Evolutionary conservation across 148 eudicot species (phyloP).

Genomic region (Chenopodium quinoa): DNA sequence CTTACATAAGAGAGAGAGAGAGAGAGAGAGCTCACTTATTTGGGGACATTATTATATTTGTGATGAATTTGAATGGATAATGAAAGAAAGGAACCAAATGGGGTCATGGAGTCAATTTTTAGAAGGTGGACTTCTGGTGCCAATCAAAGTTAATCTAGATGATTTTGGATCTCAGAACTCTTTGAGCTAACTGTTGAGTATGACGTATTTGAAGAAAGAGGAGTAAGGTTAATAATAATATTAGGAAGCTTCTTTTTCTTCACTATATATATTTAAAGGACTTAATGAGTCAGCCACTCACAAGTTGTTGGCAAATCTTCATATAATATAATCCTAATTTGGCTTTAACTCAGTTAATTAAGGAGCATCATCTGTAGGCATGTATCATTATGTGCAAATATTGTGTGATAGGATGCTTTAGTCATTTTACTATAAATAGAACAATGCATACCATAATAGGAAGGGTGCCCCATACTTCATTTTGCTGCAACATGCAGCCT

Average conservation of each 20-base stretch:
- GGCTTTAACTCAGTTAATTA: constrained; percentile 1
- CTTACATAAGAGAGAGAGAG: constrained; percentile 38
- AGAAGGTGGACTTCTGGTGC: constrained; percentile 34
- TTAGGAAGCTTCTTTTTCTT: constrained; percentile 20
- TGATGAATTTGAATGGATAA: constrained; percentile 29
- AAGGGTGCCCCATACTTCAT: not conserved
- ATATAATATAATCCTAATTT: constrained; percentile 4
- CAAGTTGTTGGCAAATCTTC: constrained; percentile 16
- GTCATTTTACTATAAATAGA: constrained; percentile 10
- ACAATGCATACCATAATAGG: not conserved
- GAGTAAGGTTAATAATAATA: constrained; percentile 15
- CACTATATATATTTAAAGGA: not conserved
- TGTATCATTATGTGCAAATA: constrained; percentile 7
- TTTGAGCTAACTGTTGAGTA: constrained; percentile 18
- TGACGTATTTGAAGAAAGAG: constrained; percentile 14
- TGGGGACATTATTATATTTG: constrained; percentile 24
- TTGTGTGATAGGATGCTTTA: not conserved
- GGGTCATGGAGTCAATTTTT: constrained; percentile 39
- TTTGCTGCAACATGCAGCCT: not conserved
- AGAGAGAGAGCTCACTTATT: constrained; percentile 9
- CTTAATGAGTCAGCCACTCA: constrained; percentile 23
- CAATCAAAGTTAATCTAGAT: constrained; percentile 30
- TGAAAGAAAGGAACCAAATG: constrained; percentile 35
- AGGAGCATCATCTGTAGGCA: constrained; percentile 6
- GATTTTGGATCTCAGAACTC: constrained; percentile 16